These are phyloP conservation scores for Scheffersomyces illinoinensis DNA, from an alignment of 1,139 yeast species.

Conservation along the genomic window DNA sequence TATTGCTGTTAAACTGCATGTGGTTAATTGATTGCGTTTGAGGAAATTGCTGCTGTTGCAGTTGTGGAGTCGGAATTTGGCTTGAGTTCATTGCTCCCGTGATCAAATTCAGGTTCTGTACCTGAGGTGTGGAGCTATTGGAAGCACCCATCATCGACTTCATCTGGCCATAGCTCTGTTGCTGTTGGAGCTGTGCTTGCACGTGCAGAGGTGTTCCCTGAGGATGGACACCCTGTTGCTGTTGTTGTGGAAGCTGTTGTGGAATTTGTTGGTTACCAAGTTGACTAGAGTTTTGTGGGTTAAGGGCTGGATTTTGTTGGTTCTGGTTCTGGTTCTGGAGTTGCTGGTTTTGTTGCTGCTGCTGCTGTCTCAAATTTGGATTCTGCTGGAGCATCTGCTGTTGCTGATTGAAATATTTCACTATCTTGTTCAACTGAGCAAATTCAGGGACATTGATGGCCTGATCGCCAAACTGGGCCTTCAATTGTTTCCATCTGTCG, in stretches of 20 bases:
- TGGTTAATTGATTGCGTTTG: not conserved
- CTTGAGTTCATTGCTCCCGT: slow-evolving; percentile 1
- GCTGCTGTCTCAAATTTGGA: slow-evolving; percentile 19
- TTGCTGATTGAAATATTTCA: slow-evolving; percentile 54
- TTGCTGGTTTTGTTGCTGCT: slow-evolving; percentile 7
- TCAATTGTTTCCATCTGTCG: slow-evolving; percentile 63
- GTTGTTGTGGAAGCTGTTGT: slow-evolving; percentile 7
- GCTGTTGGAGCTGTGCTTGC: not conserved
- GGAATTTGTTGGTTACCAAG: not conserved
- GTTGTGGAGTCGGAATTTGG: slow-evolving; percentile 4
- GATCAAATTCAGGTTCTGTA: slow-evolving; percentile 4
- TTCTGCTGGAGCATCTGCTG: slow-evolving; percentile 24
- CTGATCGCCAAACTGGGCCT: slow-evolving; percentile 63
- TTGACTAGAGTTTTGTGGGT: not conserved
- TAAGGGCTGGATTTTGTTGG: slow-evolving; percentile 6
- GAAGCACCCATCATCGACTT: slow-evolving; percentile 1
- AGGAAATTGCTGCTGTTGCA: not conserved
- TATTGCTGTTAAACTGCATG: not conserved
- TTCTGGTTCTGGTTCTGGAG: slow-evolving; percentile 9
- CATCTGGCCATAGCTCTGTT: not conserved
- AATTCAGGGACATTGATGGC: slow-evolving; percentile 64
- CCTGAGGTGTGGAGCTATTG: slow-evolving; percentile 7
- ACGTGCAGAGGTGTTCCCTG: not conserved
- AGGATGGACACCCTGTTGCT: slow-evolving; percentile 5
- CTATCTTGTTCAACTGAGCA: slow-evolving; percentile 55